Conservation (phyloP, 441 rosid species). For the Pelargonium citronellum region DNA sequence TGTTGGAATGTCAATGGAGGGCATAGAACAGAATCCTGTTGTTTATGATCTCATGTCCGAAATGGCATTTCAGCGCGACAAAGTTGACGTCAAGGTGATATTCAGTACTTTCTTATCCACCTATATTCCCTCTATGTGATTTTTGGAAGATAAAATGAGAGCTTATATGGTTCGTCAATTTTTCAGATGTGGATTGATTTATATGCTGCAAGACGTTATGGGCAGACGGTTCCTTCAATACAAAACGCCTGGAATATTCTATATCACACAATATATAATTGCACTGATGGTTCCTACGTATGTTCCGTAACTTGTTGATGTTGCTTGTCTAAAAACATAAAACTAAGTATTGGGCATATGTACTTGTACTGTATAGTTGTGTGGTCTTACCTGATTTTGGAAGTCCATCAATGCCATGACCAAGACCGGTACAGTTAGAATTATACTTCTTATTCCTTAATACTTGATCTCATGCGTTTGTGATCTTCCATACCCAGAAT, state of each 20-base stretch:
- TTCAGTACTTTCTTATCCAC: slow-evolving; percentile 6
- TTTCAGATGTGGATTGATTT: slow-evolving; percentile 74
- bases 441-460: neutral
- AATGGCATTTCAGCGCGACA: slow-evolving; percentile 79
- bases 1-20: slow-evolving; percentile 98
- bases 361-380: neutral
- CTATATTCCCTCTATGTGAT: slow-evolving; percentile 4
- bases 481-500: neutral
- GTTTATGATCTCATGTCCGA: slow-evolving; percentile 91
- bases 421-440: neutral
- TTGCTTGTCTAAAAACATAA: slow-evolving; percentile 1
- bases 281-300: slow-evolving; percentile 80
- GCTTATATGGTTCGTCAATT: slow-evolving; percentile 18
- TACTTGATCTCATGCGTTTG: neutral
- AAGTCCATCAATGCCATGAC: neutral
- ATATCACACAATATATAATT: slow-evolving; percentile 71
- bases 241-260: slow-evolving; percentile 84
- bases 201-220: slow-evolving; percentile 74
- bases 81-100: slow-evolving; percentile 63
- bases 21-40: slow-evolving; percentile 92
- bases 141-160: neutral
- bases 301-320: slow-evolving; percentile 21
- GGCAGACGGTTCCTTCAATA: slow-evolving; percentile 48
- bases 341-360: neutral
- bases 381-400: too few relatives aligned